Evolutionary conservation across 2,329 filamentous ascomycete genomes (phyloP).

Genomic region (Colletotrichum graminicola): DNA sequence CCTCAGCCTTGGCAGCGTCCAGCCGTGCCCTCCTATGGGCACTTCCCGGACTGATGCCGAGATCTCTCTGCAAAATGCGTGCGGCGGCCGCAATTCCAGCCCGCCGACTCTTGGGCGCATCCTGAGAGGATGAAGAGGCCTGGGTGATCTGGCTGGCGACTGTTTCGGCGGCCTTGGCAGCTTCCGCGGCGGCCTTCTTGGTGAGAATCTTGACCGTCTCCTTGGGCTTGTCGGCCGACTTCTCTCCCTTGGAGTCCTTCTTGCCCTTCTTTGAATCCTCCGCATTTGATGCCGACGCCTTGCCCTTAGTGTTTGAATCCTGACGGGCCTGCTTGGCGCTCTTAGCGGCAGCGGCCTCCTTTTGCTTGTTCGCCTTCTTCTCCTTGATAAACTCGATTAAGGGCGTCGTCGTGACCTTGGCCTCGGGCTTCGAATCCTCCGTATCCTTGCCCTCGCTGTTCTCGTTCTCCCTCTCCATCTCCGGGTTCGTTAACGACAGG

Average conservation of each 20-base stretch:
- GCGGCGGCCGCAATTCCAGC: conserved; percentile 74
- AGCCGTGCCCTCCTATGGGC: conserved; percentile 71
- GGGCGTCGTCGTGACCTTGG: conserved; percentile 83
- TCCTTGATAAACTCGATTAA: conserved; percentile 91
- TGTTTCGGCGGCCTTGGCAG: conserved; percentile 60
- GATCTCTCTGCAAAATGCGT: conserved; percentile 73
- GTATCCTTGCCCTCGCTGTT: conserved; percentile 58
- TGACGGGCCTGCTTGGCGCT: conserved; percentile 68
- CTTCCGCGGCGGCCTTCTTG: conserved; percentile 67
- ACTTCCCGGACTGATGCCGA: conserved; percentile 73
- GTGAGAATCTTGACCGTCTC: conserved; percentile 74
- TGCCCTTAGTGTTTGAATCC: conserved; percentile 66
- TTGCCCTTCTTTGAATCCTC: conserved; percentile 69
- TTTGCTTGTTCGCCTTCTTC: conserved; percentile 84
- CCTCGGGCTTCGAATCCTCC: conserved; percentile 63
- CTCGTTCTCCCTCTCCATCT: conserved; percentile 62
- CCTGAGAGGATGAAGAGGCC: conserved; percentile 48
- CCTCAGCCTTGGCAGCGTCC: conserved; percentile 69
- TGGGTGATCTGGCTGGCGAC: conserved; percentile 56
- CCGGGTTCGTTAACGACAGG: conserved; percentile 83
- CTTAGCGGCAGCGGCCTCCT: conserved; percentile 68
- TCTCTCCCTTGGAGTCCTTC: conserved; percentile 68
- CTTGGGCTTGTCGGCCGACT: conserved; percentile 63
- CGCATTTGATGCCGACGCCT: conserved; percentile 48
- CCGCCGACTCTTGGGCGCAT: conserved; percentile 66